Conservation (phyloP, 192 early-diverging fungal species). For the Allomyces macrogynus region DNA sequence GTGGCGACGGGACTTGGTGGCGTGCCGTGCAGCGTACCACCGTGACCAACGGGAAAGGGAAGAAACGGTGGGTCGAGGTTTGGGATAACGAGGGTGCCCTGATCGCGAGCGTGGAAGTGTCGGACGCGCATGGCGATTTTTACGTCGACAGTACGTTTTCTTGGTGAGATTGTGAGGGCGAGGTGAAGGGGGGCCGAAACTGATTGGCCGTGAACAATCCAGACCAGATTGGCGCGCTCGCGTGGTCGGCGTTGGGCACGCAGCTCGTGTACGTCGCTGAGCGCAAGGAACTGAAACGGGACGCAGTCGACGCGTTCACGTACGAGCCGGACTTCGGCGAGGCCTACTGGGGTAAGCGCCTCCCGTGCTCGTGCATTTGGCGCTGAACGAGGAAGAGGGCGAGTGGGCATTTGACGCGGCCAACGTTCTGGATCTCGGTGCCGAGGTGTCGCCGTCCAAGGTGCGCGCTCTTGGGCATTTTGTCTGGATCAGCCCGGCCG, state of each 20-base stretch:
- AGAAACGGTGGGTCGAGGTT: neutral
- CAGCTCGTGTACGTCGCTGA: slow-evolving; percentile 52
- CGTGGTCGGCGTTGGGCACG: slow-evolving; percentile 33
- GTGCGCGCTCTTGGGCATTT: neutral
- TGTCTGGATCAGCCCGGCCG: too few species aligned
- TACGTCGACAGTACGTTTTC: slow-evolving; percentile 33
- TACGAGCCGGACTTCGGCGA: slow-evolving; percentile 51
- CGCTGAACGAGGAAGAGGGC: slow-evolving; percentile 12
- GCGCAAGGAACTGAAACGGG: slow-evolving; percentile 11
- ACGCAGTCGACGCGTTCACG: slow-evolving; percentile 14
- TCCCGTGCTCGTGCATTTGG: slow-evolving; percentile 29
- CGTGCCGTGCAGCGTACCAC: too few species aligned
- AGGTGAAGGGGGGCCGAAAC: too few species aligned
- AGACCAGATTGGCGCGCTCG: slow-evolving; percentile 29
- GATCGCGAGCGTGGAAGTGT: slow-evolving; percentile 36
- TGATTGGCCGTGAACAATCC: neutral
- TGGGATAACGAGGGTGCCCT: slow-evolving; percentile 18
- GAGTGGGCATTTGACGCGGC: neutral
- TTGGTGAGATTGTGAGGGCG: too few species aligned
- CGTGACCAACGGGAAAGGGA: too few species aligned
- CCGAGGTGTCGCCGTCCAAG: slow-evolving; percentile 15
- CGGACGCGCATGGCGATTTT: slow-evolving; percentile 43
- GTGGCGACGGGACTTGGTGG: too few species aligned
- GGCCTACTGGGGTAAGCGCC: slow-evolving; percentile 34
- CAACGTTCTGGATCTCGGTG: slow-evolving; percentile 10